Conservation (phyloP, 2,329 filamentous ascomycete genomes). For the Aspergillus brasiliensis region DNA sequence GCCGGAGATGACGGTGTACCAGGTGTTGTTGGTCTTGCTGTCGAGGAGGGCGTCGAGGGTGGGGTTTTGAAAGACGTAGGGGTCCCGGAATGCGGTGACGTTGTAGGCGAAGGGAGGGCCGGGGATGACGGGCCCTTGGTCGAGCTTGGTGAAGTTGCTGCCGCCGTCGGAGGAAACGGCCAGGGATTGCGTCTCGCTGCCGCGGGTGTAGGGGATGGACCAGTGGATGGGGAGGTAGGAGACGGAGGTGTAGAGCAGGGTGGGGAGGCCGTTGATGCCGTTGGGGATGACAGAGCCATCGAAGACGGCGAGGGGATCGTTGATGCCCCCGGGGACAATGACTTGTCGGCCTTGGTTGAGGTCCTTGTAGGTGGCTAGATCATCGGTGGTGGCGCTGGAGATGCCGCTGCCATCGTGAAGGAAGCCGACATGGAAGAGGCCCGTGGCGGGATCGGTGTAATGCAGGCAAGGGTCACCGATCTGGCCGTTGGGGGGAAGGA, state of each 20-base stretch:
- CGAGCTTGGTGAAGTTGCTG: conserved; percentile 50
- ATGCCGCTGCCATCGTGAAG: conserved; percentile 20
- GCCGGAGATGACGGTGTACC: conserved; percentile 23
- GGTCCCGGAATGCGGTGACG: conserved; percentile 25
- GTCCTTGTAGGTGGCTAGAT: conserved; percentile 20
- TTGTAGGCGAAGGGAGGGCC: conserved; percentile 17
- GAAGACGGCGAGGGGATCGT: conserved; percentile 22
- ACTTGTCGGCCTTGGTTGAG: conserved; percentile 15
- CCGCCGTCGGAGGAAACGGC: conserved; percentile 51
- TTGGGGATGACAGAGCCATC: conserved; percentile 22
- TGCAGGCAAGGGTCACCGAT: conserved; percentile 23
- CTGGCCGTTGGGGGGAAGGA: conserved; percentile 20
- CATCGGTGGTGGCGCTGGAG: conserved; percentile 17
- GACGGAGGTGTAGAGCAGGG: conserved; percentile 53
- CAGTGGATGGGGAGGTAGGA: conserved; percentile 50
- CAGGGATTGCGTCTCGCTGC: conserved; percentile 51
- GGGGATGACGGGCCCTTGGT: conserved; percentile 49
- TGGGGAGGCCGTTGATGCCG: conserved; percentile 45
- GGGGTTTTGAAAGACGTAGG: conserved; percentile 20
- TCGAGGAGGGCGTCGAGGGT: conserved; percentile 13
- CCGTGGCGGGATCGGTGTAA: conserved; percentile 22
- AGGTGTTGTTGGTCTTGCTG: conserved; percentile 15
- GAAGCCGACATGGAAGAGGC: conserved; percentile 23
- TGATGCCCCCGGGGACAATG: conserved; percentile 19
- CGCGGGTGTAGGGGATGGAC: conserved; percentile 45